Percentiles rank a stretch among this genome's conserved stretches.
Conservation (phyloP, 2,329 filamentous ascomycete species). For the Aspergillus flavus region DNA sequence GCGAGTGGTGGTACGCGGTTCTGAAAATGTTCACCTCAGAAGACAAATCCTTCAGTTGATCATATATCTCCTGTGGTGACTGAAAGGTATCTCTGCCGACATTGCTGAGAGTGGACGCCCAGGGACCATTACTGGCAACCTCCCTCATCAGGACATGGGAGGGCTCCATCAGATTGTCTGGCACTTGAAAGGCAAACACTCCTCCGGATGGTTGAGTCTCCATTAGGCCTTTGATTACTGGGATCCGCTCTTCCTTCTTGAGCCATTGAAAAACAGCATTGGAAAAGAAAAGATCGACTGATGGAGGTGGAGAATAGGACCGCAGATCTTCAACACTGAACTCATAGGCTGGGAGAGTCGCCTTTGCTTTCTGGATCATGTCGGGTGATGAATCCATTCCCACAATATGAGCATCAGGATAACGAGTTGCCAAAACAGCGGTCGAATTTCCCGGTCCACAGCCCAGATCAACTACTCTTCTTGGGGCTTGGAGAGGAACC, state of each 20-base stretch:
- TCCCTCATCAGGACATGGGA: conserved; percentile 56
- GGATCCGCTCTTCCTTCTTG: conserved; percentile 45
- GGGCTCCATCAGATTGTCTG: conserved; percentile 54
- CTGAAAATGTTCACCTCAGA: conserved; percentile 56
- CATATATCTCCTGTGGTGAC: conserved; percentile 50
- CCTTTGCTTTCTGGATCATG: conserved; percentile 57
- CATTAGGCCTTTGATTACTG: conserved; percentile 50
- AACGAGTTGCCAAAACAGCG: conserved; percentile 49
- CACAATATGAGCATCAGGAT: conserved; percentile 50
- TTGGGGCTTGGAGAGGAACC: conserved; percentile 45
- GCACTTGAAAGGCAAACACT: conserved; percentile 58
- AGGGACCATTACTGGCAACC: conserved; percentile 43
- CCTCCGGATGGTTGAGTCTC: conserved; percentile 45
- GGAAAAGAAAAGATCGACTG: conserved; percentile 53
- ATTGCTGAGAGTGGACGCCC: conserved; percentile 37
- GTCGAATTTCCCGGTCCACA: conserved; percentile 65
- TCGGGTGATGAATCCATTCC: conserved; percentile 60
- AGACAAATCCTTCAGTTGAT: conserved; percentile 50
- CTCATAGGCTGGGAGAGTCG: conserved; percentile 42
- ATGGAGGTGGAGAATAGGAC: conserved; percentile 39
- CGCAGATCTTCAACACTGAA: conserved; percentile 53
- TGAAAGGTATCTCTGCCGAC: conserved; percentile 54
- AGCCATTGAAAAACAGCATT: conserved; percentile 66
- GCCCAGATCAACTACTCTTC: conserved; percentile 58
- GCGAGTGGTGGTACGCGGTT: conserved; percentile 56